Percentiles rank a stretch among this genome's conserved stretches.
These are phyloP conservation scores for Aphanomyces astaci DNA, from an alignment of 352 stramenopile genomes.

Conservation along the genomic window DNA sequence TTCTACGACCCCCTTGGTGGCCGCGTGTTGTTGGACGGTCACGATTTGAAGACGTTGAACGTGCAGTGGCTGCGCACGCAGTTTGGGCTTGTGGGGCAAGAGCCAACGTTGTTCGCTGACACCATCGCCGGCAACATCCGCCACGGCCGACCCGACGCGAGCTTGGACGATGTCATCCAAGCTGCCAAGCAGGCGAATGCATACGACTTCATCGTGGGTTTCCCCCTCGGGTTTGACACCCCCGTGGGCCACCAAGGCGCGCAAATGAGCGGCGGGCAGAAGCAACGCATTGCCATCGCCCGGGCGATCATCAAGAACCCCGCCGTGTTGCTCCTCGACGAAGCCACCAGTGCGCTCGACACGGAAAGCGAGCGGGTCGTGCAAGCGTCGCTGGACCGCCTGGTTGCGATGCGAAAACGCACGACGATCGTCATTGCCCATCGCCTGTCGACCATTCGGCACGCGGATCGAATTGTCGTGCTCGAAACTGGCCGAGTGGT, in stretches of 20 bases:
- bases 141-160: slow-evolving; percentile 17
- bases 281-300: slow-evolving; percentile 82
- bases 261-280: slow-evolving; percentile 29
- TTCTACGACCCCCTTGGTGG: slow-evolving; percentile 46
- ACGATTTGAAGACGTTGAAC: slow-evolving; percentile 32
- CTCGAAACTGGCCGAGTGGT: slow-evolving; percentile 45
- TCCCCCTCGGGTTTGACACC: slow-evolving; percentile 24
- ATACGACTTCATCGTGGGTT: slow-evolving; percentile 24
- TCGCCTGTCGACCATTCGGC: slow-evolving; percentile 58
- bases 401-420: slow-evolving; percentile 32
- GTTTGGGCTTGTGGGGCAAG: slow-evolving; percentile 25
- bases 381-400: slow-evolving; percentile 45
- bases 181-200: slow-evolving; percentile 25
- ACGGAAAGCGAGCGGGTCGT: slow-evolving; percentile 47
- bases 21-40: slow-evolving; percentile 9
- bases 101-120: slow-evolving; percentile 23
- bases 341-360: slow-evolving; percentile 63
- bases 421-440: slow-evolving; percentile 77
- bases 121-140: slow-evolving; percentile 24
- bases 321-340: slow-evolving; percentile 59
- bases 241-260: slow-evolving; percentile 20
- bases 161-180: slow-evolving; percentile 22
- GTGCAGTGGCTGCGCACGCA: slow-evolving; percentile 29
- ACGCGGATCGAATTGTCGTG: slow-evolving; percentile 60
- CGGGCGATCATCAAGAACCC: slow-evolving; percentile 65